phyloP scores from a whole-genome alignment of 768 basidiomycete species.

The Psilocybe sp. region DNA sequence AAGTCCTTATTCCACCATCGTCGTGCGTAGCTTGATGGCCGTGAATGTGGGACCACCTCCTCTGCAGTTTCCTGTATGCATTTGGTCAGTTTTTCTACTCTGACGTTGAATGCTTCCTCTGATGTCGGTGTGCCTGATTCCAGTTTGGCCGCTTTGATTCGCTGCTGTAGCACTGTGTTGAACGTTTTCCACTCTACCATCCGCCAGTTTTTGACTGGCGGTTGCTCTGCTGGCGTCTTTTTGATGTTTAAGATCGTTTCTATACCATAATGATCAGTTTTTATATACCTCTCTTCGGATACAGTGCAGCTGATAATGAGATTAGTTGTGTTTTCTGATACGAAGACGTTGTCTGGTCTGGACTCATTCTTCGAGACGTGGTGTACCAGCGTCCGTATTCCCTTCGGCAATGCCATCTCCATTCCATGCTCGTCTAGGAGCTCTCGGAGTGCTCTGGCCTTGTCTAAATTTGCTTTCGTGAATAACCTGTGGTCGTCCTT shows the following conservation, averaged over 20 bases:
- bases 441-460: constrained; percentile 22
- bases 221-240: background rate
- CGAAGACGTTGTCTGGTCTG: background rate
- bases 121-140: background rate
- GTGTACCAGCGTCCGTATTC: background rate
- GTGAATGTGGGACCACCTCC: background rate
- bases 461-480: constrained; percentile 20
- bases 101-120: constrained; percentile 2
- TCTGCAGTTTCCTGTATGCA: constrained; percentile 6
- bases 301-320: background rate
- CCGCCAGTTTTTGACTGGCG: constrained; percentile 21
- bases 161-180: constrained; percentile 11
- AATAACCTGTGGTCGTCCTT: constrained; percentile 30
- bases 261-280: background rate
- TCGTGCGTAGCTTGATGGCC: constrained; percentile 6
- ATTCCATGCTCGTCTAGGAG: constrained; percentile 14
- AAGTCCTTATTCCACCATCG: constrained; percentile 27
- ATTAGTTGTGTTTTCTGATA: background rate
- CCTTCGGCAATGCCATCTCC: background rate
- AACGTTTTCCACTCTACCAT: constrained; percentile 29
- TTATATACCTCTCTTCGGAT: background rate
- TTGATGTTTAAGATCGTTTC: background rate
- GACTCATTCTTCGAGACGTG: background rate
- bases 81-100: constrained; percentile 1
- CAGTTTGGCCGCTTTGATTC: background rate